phyloP scores from a whole-genome alignment of 225 moss, liverwort and hornwort genomes.

The Ulota crispa region DNA sequence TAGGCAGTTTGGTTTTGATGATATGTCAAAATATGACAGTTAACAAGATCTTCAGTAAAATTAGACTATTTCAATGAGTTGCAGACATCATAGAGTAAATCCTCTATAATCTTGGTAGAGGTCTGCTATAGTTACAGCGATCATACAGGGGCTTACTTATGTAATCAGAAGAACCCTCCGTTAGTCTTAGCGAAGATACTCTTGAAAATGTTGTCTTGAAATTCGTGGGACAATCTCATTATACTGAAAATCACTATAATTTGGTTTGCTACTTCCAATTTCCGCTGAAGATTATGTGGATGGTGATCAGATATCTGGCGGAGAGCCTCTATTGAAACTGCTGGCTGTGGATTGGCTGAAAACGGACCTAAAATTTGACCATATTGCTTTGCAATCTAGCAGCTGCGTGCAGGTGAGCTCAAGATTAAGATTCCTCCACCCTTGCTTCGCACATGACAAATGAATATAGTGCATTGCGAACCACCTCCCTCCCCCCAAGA shows the following conservation, averaged over 20 bases:
- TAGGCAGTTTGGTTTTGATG: background rate
- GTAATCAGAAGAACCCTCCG: background rate
- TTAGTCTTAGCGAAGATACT: background rate
- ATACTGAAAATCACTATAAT: too few relatives aligned
- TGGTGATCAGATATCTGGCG: conserved; percentile 58
- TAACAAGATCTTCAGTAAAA: background rate
- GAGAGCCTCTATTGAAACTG: conserved; percentile 67
- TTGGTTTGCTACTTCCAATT: background rate
- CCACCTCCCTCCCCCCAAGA: too few relatives aligned
- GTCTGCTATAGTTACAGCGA: background rate
- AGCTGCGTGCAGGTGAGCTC: conserved; percentile 65
- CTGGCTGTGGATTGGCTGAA: conserved; percentile 69
- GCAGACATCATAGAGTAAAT: background rate
- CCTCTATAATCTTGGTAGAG: background rate
- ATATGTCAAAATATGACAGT: background rate
- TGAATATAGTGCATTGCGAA: background rate
- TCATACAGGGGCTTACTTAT: background rate
- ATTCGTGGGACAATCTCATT: background rate
- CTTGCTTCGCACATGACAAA: background rate
- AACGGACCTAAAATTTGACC: conserved; percentile 53
- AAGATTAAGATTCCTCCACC: background rate
- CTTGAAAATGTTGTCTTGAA: background rate
- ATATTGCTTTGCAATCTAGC: conserved; percentile 54
- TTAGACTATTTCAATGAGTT: background rate
- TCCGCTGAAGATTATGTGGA: conserved; percentile 3